Evolutionary conservation across 2,329 filamentous ascomycete genomes (phyloP).

Genomic region (Fusarium nanum): DNA sequence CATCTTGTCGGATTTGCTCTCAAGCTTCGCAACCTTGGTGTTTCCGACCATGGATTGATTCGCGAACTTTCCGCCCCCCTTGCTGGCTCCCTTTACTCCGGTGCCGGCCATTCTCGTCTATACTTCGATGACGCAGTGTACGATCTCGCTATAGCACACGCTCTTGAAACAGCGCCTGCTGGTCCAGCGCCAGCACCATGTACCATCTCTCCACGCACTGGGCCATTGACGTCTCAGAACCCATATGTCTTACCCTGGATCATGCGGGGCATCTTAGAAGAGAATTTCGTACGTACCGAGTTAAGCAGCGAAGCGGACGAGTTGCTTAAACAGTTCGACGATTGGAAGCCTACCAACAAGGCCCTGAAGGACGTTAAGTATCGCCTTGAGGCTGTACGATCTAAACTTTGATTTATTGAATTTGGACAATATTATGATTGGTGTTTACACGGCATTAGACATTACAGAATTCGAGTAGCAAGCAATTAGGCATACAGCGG

Average conservation of each 20-base stretch:
- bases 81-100: conserved; percentile 89
- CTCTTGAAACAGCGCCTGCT: conserved; percentile 75
- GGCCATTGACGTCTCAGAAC: conserved; percentile 68
- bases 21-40: conserved; percentile 91
- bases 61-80: conserved; percentile 89
- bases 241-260: conserved; percentile 95
- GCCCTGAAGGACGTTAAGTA: conserved; percentile 96
- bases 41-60: conserved; percentile 92
- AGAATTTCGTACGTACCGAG: conserved; percentile 88
- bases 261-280: conserved; percentile 91
- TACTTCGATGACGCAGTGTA: conserved; percentile 93
- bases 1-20: conserved; percentile 93
- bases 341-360: conserved; percentile 92
- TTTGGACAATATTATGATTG: neutral
- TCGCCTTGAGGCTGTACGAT: conserved; percentile 88
- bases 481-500: neutral
- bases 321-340: conserved; percentile 87
- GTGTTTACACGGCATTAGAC: neutral
- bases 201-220: conserved; percentile 42
- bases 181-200: conserved; percentile 52
- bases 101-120: conserved; percentile 91
- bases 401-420: conserved; percentile 69
- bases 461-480: neutral
- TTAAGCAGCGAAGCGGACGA: conserved; percentile 80
- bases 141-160: conserved; percentile 77